phyloP scores from a whole-genome alignment of 1,139 yeast genomes.

The Lodderomyces orthopsilosis region DNA sequence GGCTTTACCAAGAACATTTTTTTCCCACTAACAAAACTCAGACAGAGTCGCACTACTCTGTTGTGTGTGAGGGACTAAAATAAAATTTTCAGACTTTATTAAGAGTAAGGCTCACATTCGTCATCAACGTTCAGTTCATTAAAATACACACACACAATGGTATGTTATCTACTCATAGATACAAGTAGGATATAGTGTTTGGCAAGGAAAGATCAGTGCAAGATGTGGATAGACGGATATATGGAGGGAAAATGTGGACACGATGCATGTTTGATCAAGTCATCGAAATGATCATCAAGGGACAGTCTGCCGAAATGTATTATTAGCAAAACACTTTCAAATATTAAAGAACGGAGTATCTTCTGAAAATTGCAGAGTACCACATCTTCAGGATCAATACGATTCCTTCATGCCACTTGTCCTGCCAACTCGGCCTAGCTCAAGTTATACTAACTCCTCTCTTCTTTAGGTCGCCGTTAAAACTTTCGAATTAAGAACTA shows the following conservation, averaged over 20 bases:
- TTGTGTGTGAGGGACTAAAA: neutral
- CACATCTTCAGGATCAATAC: neutral
- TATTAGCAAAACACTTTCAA: no score
- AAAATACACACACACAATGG: conserved; percentile 8
- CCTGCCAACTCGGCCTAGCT: neutral
- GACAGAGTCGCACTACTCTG: neutral
- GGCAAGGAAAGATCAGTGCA: no score
- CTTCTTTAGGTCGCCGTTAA: conserved; percentile 74
- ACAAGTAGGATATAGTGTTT: neutral
- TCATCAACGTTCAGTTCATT: conserved; percentile 6
- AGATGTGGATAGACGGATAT: no score
- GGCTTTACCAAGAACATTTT: no score
- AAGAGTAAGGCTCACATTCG: neutral
- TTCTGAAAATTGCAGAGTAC: no score
- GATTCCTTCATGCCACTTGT: no score
- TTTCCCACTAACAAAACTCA: no score
- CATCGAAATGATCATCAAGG: no score
- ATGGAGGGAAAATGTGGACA: neutral
- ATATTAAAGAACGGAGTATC: no score
- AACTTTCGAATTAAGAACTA: conserved; percentile 95
- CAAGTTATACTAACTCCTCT: conserved; percentile 3
- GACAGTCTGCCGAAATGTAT: no score
- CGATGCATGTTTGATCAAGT: no score
- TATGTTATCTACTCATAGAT: conserved; percentile 3
- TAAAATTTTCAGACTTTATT: conserved; percentile 1